These are phyloP conservation scores for Typha latifolia DNA, from an alignment of 176 grass and related monocot species.

Conservation along the genomic window DNA sequence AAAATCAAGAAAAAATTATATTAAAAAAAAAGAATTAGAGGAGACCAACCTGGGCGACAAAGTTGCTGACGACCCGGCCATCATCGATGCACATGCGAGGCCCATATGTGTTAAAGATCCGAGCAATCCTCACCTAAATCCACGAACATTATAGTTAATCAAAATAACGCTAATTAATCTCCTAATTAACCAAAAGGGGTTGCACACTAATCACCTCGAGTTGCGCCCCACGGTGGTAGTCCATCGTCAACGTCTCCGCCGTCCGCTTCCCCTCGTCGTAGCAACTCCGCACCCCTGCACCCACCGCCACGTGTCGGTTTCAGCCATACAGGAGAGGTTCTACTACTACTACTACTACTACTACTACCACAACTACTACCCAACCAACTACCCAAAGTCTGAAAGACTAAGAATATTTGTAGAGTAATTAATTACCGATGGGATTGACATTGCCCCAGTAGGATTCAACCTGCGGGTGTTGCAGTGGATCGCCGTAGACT, in stretches of 20 bases:
- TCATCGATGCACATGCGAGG: conserved; percentile 97
- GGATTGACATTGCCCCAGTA: conserved; percentile 98
- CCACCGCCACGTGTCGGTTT: neutral
- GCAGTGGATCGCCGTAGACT: conserved; percentile 84
- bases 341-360: neutral
- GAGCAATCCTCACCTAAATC: conserved; percentile 72
- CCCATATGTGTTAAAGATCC: conserved; percentile 98
- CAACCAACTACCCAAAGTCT: no score
- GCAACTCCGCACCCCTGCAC: conserved; percentile 74
- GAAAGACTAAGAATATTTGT: neutral
- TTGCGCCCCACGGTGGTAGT: conserved; percentile 87
- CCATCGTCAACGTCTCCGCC: conserved; percentile 92
- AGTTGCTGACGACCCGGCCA: conserved; percentile 95
- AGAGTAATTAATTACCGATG: conserved; percentile 40
- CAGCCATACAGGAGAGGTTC: neutral
- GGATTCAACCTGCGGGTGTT: conserved; percentile 83
- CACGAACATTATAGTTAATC: neutral
- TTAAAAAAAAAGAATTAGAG: neutral
- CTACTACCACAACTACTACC: no score
- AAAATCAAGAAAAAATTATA: neutral
- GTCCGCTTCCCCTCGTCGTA: conserved; percentile 95
- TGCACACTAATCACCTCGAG: conserved; percentile 35
- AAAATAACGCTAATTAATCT: neutral
- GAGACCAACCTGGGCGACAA: conserved; percentile 67
- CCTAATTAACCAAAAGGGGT: neutral